These are phyloP conservation scores for Russula olivacea DNA, from an alignment of 768 basidiomycete species.

Conservation along the genomic window DNA sequence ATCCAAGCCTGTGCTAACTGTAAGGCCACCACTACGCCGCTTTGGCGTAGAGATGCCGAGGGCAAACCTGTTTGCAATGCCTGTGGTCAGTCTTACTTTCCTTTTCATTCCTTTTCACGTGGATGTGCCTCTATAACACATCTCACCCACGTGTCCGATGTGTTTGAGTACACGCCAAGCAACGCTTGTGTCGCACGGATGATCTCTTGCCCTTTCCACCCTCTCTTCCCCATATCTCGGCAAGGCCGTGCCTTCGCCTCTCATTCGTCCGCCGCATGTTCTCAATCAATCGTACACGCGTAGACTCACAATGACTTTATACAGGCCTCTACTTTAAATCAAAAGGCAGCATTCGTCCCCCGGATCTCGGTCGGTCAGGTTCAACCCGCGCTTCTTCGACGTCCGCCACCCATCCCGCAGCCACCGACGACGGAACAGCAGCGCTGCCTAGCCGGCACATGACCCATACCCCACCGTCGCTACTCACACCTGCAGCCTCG, in stretches of 20 bases:
- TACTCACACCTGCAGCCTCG: slow-evolving; percentile 31
- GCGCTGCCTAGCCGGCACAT: slow-evolving; percentile 27
- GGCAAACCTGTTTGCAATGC: slow-evolving; percentile 87
- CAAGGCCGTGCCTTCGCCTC: slow-evolving; percentile 16
- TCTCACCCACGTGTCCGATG: slow-evolving; percentile 37
- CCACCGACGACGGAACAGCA: slow-evolving; percentile 32
- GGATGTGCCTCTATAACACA: slow-evolving; percentile 29
- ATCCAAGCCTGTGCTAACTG: slow-evolving; percentile 56
- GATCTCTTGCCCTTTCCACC: slow-evolving; percentile 14
- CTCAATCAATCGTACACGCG: slow-evolving; percentile 18
- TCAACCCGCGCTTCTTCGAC: slow-evolving; percentile 20
- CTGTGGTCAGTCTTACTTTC: slow-evolving; percentile 61
- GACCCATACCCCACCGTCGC: slow-evolving; percentile 33
- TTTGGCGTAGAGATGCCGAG: slow-evolving; percentile 77
- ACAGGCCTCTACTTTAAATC: slow-evolving; percentile 84
- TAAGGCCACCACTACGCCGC: slow-evolving; percentile 69
- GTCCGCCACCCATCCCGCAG: slow-evolving; percentile 27
- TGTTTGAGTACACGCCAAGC: slow-evolving; percentile 15
- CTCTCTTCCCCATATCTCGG: slow-evolving; percentile 22
- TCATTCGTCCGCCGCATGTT: slow-evolving; percentile 23
- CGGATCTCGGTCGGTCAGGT: slow-evolving; percentile 42
- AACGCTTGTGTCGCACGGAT: slow-evolving; percentile 27
- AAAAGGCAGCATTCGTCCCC: slow-evolving; percentile 67
- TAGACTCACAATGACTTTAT: slow-evolving; percentile 18
- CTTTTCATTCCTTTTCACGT: slow-evolving; percentile 33